Evolutionary conservation across 2,329 filamentous ascomycete species (phyloP), one percentile per base, ranked within the genome.

Genomic region (Macrophomina pseudophaseolina): DNA sequence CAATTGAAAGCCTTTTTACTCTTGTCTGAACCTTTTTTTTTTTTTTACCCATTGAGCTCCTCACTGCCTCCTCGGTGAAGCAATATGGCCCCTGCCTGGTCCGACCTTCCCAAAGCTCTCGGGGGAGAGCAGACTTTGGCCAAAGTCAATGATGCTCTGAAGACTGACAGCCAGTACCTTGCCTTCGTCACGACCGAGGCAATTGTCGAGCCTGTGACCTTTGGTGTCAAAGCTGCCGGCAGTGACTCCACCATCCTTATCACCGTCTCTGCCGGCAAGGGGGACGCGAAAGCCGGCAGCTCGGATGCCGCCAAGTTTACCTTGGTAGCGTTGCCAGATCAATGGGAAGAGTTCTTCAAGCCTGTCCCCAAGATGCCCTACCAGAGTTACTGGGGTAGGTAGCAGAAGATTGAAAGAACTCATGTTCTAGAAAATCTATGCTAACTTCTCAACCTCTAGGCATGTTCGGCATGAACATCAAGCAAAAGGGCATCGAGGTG

Each of bases 401-500:
- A 12, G 9, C 16, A 14, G 35, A 2, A 33, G 6, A 28, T 23
- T 23, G 11, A 30, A 9, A 9, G 16, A 23, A 14, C 8, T 30
- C 9, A 14, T 16, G 5, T 32, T 52, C 28, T 3, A 16, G 42
- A 48, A 44, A 35, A 5, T 9, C 14, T 18, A 32, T 16, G 35
- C 44, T 54, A 6, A 59, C 30, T 65, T 70, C 70, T 74, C 72
- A 79, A 80, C 60, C n/a, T 11, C 30, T 38, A 65, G 63, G 63
- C 14, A 58, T 65, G 52, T 49, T 32, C 40, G 53, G 80, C 30
- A 81, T 83, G 83, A 84, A 81, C 68, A 80, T 81, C 72, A 82
- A 83, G 67, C 82, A 85, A 67, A 74, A 82, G 64, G 82, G 82
- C 23, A 81, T 83, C 48, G 77, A 81, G 30, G 77, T 84, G 6